Evolutionary conservation across 805 yeast species (phyloP).

Genomic region (Yarrowia sp.): DNA sequence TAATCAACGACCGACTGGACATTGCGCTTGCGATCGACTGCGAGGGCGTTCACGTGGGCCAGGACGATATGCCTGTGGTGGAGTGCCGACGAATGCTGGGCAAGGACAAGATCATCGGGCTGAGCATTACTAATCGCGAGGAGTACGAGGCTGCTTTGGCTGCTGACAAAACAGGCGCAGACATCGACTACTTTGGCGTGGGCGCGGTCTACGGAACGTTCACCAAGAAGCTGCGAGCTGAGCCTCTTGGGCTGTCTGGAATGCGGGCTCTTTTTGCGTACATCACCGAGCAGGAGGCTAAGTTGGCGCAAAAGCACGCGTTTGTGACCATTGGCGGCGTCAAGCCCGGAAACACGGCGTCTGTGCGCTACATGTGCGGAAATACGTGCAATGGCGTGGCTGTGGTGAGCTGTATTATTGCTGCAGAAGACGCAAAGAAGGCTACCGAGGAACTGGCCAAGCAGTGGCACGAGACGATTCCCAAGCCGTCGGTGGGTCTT

Average conservation of each 20-base stretch:
- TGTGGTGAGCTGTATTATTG: constrained; percentile 84
- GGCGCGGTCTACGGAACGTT: constrained; percentile 74
- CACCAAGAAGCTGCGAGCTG: constrained; percentile 60
- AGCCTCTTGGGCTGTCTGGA: constrained; percentile 71
- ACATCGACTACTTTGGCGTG: constrained; percentile 78
- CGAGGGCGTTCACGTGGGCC: constrained; percentile 92
- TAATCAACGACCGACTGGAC: constrained; percentile 84
- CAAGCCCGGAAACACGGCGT: constrained; percentile 58
- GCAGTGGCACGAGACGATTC: constrained; percentile 28
- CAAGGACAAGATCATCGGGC: constrained; percentile 71
- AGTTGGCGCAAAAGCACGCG: constrained; percentile 42
- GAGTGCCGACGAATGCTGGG: constrained; percentile 62
- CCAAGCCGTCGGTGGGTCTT: no score
- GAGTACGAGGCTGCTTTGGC: constrained; percentile 49
- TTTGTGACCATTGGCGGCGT: constrained; percentile 84
- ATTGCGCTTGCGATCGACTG: constrained; percentile 87
- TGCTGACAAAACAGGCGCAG: constrained; percentile 28
- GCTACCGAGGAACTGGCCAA: constrained; percentile 48
- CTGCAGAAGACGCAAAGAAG: constrained; percentile 50
- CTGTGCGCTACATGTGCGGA: constrained; percentile 46
- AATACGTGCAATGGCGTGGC: constrained; percentile 67
- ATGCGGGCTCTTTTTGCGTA: constrained; percentile 52
- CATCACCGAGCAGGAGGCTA: constrained; percentile 41
- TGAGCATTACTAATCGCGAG: constrained; percentile 64
- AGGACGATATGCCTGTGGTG: constrained; percentile 70